Evolutionary conservation across 192 early-diverging fungal genomes (phyloP).

Genomic region (Kappamyces sp.): DNA sequence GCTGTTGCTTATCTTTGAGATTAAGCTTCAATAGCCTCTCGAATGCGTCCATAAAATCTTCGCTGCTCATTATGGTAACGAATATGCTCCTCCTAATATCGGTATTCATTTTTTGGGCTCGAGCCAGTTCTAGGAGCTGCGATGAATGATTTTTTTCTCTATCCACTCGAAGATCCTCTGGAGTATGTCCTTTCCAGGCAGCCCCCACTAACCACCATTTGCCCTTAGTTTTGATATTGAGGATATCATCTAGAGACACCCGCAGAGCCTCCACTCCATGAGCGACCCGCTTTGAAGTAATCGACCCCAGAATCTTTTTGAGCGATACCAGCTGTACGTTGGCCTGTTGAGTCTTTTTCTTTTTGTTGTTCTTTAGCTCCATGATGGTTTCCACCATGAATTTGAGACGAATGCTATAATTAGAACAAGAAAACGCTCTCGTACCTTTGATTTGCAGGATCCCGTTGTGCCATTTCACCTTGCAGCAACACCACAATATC

Average conservation of each 20-base stretch:
- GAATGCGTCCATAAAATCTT: conserved; percentile 92
- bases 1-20: conserved; percentile 87
- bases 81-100: conserved; percentile 90
- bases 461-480: conserved; percentile 39
- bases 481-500: conserved; percentile 79
- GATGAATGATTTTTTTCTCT: background rate
- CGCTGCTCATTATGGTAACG: conserved; percentile 83
- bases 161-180: conserved; percentile 29
- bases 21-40: conserved; percentile 76
- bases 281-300: conserved; percentile 35
- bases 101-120: conserved; percentile 92
- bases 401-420: conserved; percentile 54
- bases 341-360: conserved; percentile 29
- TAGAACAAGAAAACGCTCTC: conserved; percentile 16
- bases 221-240: conserved; percentile 72
- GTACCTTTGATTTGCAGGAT: conserved; percentile 37
- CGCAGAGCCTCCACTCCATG: conserved; percentile 67
- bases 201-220: conserved; percentile 99
- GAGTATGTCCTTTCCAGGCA: conserved; percentile 79
- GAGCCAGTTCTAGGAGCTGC: conserved; percentile 71
- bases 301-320: conserved; percentile 70
- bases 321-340: conserved; percentile 63
- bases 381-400: conserved; percentile 96
- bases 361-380: conserved; percentile 85
- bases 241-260: conserved; percentile 80